These are phyloP conservation scores for Rhododendron vialii DNA, from an alignment of 148 eudicot genomes.

Conservation along the genomic window DNA sequence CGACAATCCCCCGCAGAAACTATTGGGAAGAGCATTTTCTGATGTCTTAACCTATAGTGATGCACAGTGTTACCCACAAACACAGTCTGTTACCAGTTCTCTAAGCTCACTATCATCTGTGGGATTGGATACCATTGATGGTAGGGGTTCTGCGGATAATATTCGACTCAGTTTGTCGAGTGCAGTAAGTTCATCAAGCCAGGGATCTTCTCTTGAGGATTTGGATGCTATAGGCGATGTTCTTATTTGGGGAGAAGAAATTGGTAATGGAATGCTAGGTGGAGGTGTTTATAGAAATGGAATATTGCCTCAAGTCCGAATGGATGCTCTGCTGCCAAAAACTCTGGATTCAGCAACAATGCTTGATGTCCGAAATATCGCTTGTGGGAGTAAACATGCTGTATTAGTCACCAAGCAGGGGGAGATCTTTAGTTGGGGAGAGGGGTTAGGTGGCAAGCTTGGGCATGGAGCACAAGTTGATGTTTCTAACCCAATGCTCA, in stretches of 20 bases:
- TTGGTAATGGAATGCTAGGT: conserved; percentile 49
- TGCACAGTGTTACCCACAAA: conserved; percentile 26
- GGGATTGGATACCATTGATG: conserved; percentile 39
- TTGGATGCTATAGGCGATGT: conserved; percentile 54
- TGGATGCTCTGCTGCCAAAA: conserved; percentile 50
- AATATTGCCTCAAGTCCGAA: conserved; percentile 20
- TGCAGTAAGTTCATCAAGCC: conserved; percentile 65
- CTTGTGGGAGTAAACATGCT: conserved; percentile 64
- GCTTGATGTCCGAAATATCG: conserved; percentile 57
- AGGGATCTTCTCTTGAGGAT: conserved; percentile 59
- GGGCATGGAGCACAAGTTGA: conserved; percentile 73
- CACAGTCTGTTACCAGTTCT: conserved; percentile 38
- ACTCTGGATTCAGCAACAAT: conserved; percentile 51
- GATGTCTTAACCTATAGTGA: conserved; percentile 41
- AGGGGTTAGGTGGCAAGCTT: conserved; percentile 67
- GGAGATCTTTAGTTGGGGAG: conserved; percentile 72
- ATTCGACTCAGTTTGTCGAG: conserved; percentile 64
- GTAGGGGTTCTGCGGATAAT: conserved; percentile 40
- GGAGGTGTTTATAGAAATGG: conserved; percentile 40
- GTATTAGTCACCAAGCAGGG: conserved; percentile 68
- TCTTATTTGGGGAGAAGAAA: conserved; percentile 71
- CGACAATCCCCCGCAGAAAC: conserved; percentile 43
- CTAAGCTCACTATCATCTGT: conserved; percentile 40
- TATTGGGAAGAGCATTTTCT: conserved; percentile 55
- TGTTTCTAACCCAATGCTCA: conserved; percentile 52